phyloP scores from a whole-genome alignment of 441 rosid genomes.

The Arabidopsis lyrata region DNA sequence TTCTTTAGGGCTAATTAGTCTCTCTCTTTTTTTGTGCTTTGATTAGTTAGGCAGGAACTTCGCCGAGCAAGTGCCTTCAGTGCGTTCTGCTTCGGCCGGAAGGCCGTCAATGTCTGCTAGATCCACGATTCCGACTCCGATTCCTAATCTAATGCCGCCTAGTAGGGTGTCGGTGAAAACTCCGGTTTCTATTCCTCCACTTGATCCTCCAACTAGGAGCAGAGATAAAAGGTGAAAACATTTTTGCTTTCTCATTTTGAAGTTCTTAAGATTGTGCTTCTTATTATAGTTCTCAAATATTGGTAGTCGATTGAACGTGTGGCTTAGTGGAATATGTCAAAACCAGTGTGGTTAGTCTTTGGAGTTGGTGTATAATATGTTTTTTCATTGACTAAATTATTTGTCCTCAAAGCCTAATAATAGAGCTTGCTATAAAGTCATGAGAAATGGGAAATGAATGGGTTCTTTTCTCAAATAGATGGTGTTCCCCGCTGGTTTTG shows the following conservation, averaged over 20 bases:
- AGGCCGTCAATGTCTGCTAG: constrained; percentile 70
- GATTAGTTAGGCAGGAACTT: constrained; percentile 88
- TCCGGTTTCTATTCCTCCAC: constrained; percentile 63
- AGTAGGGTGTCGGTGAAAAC: constrained; percentile 57
- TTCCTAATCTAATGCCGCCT: constrained; percentile 59
- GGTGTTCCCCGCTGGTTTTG: background rate
- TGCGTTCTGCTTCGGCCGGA: constrained; percentile 77
- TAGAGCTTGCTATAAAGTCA: constrained; percentile 23
- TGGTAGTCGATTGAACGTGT: constrained; percentile 10
- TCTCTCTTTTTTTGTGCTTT: constrained; percentile 39
- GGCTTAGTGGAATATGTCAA: constrained; percentile 30
- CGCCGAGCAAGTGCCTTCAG: constrained; percentile 61
- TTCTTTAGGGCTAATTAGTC: constrained; percentile 13
- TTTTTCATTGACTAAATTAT: background rate
- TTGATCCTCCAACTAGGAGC: constrained; percentile 64
- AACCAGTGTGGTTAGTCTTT: background rate
- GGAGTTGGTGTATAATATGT: background rate
- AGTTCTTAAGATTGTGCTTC: constrained; percentile 1
- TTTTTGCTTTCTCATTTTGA: background rate
- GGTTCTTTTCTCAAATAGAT: background rate
- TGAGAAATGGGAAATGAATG: constrained; percentile 21
- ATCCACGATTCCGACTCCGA: constrained; percentile 50
- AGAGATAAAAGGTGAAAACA: constrained; percentile 61
- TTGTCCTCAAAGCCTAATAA: background rate
- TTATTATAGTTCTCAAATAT: constrained; percentile 4